Base-by-base conservation (phyloP, 768 basidiomycete species). In the Lentinula edodes region DNA sequence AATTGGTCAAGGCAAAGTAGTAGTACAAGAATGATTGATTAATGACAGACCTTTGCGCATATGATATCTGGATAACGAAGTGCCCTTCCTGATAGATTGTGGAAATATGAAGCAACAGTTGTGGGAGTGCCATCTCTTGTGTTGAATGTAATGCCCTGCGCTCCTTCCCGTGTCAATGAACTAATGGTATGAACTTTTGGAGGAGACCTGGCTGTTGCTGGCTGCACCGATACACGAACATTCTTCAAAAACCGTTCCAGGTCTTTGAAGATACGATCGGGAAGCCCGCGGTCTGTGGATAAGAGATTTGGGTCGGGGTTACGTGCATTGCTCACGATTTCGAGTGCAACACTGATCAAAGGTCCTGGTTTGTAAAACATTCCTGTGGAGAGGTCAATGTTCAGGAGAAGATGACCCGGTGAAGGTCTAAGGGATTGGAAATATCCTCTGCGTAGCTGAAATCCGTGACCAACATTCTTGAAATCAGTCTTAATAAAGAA, bases 401-500 rank as follows among this genome's bases (percentile, higher is more conserved):
- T 93, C 65, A 92, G 76, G 32, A 91, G 70, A 66, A 93, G 80
- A 0, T 75, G 74, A 0, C 84, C 84, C 15, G 85, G 78, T 0
- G 82, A 82, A 3, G 90, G 90, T 18, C 91, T 79, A 10, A 91
- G 80, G 0, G 87, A 89, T 68, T 92, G 91, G 73, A 93, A 92
- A 59, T 89, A 91, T 0, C 91, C 91, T 3, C 90, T 79, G 89
- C 89, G 90, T 0, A 91, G 77, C 13, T 84, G 80, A 3, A 93
- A 77, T 0, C 91, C 90, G 0, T 70, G 68, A 0, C 89, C 87
- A 28, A 91, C 76, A 34, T 72, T 66, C 51, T 75, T 79, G 9
- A 73, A 79, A 57, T 84, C 88, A 1, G 73, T 69, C 20, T 81
- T 71, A 0, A 86, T 88, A 70, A 87, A 93, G 73, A 93, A 91